Evolutionary conservation across 2,329 filamentous ascomycete species (phyloP).

Genomic region (Aspergillus sp.): DNA sequence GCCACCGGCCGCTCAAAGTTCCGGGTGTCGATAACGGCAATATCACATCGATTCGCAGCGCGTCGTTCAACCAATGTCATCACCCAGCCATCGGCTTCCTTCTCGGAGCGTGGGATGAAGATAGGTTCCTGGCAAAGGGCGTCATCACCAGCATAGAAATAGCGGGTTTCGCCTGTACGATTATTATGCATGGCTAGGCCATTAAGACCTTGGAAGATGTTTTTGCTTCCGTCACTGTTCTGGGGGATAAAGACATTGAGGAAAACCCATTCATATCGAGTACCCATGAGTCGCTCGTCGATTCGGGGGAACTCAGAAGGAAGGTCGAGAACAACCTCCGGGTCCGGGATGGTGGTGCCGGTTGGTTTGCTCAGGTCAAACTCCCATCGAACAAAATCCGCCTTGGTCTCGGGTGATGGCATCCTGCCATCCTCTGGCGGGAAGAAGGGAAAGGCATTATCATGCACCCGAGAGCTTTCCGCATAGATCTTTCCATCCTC

Average conservation of each 20-base stretch:
- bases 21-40: conserved; percentile 38
- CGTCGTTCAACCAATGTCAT: neutral
- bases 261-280: neutral
- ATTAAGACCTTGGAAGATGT: neutral
- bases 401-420: too few relatives aligned
- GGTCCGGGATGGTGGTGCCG: too few relatives aligned
- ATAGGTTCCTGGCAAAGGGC: neutral
- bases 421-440: too few relatives aligned
- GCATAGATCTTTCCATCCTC: too few relatives aligned
- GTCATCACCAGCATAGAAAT: neutral
- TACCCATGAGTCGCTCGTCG: neutral
- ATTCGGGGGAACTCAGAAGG: neutral
- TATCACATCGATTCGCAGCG: neutral
- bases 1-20: conserved; percentile 36
- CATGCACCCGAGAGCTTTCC: too few relatives aligned
- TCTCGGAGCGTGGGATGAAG: conserved; percentile 1
- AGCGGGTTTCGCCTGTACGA: neutral
- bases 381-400: too few relatives aligned
- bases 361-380: too few relatives aligned
- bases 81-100: conserved; percentile 4
- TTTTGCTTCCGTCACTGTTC: neutral
- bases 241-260: neutral
- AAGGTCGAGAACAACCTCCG: too few relatives aligned
- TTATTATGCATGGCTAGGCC: neutral
- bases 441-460: too few relatives aligned